Evolutionary conservation across 306 rosid species (phyloP).

Genomic region (Herpetospermum pedunculosum): DNA sequence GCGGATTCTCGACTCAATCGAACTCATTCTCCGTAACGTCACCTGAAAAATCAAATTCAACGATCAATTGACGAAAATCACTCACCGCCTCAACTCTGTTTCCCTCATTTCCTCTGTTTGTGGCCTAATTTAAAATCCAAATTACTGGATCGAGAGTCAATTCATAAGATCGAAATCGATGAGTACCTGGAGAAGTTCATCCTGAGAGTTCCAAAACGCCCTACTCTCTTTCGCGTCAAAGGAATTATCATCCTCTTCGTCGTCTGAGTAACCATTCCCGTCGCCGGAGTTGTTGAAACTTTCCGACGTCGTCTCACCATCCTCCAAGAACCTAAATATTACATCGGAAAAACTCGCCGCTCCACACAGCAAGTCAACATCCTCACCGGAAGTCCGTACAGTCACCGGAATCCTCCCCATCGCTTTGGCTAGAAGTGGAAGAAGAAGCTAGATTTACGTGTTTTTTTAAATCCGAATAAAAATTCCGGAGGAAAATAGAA

Average conservation of each 20-base stretch:
- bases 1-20: slow-evolving; percentile 44
- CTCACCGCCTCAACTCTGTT: not conserved
- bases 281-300: not conserved
- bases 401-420: not conserved
- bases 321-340: not conserved
- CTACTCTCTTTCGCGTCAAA: not conserved
- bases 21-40: slow-evolving; percentile 20
- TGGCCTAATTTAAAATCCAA: not conserved
- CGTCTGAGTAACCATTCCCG: not conserved
- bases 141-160: not conserved
- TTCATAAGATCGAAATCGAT: not conserved
- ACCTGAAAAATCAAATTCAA: slow-evolving; percentile 2
- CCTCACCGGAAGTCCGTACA: not conserved
- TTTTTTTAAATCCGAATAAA: too few relatives aligned
- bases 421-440: not conserved
- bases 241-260: not conserved
- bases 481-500: not conserved
- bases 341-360: slow-evolving; percentile 3
- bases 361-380: not conserved
- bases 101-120: not conserved
- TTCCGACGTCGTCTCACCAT: not conserved
- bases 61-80: not conserved
- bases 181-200: not conserved
- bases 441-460: not conserved
- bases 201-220: not conserved